phyloP scores from a whole-genome alignment of 2,329 filamentous ascomycete species.

The Diaporthe aspalathi region DNA sequence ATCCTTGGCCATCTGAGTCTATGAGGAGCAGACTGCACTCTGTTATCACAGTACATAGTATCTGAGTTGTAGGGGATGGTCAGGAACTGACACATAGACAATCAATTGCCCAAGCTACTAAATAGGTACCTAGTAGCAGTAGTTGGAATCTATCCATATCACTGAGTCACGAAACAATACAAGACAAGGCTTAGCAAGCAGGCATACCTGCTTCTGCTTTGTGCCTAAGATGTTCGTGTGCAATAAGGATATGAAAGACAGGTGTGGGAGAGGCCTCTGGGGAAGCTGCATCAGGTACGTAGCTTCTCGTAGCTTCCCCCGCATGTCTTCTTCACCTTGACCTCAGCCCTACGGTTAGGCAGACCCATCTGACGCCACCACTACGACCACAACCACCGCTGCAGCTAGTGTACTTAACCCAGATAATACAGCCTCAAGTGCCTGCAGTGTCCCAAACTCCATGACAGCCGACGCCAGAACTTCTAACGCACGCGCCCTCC shows the following conservation, averaged over 20 bases:
- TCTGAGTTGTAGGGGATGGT: not conserved
- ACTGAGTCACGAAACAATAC: not conserved
- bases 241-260: not conserved
- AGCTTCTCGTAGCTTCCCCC: slow-evolving; percentile 30
- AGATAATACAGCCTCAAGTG: not conserved
- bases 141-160: too few relatives aligned
- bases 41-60: too few relatives aligned
- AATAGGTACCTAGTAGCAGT: not conserved
- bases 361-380: slow-evolving; percentile 36
- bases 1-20: not conserved
- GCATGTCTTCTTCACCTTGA: slow-evolving; percentile 9
- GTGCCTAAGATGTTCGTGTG: not conserved
- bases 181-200: too few relatives aligned
- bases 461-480: not conserved
- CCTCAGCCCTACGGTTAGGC: slow-evolving; percentile 38
- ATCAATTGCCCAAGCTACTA: not conserved
- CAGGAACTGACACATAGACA: too few relatives aligned
- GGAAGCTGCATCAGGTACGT: not conserved
- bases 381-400: not conserved
- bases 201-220: not conserved
- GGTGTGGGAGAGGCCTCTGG: not conserved
- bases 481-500: not conserved
- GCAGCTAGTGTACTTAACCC: not conserved
- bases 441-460: not conserved
- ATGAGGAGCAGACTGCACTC: not conserved